phyloP scores from a whole-genome alignment of 129 eudicot species.

The Helichrysum umbraculigerum region DNA sequence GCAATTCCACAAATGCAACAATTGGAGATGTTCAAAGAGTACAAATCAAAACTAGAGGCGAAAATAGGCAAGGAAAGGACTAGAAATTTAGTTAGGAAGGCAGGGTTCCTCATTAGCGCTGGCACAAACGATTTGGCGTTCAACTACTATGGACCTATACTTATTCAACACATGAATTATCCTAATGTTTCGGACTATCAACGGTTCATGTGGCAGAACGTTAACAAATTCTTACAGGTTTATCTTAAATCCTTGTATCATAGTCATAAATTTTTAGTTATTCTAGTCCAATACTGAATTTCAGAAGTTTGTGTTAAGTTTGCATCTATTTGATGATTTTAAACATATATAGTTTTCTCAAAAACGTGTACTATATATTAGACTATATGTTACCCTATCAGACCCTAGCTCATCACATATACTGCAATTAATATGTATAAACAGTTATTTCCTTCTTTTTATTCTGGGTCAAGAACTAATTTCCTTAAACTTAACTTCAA shows the following conservation, averaged over 20 bases:
- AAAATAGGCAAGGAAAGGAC: background rate
- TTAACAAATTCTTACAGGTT: constrained; percentile 3
- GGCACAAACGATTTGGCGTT: background rate
- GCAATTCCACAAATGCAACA: background rate
- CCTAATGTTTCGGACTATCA: background rate
- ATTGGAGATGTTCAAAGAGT: constrained; percentile 4
- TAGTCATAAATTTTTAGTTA: background rate
- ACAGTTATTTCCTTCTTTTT: too few relatives aligned
- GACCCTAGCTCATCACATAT: too few relatives aligned
- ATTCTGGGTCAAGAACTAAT: background rate
- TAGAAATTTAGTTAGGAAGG: background rate
- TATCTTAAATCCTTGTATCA: background rate
- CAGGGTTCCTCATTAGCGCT: background rate
- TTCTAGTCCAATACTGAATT: too few relatives aligned
- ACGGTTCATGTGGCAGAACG: background rate
- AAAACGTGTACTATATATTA: too few relatives aligned
- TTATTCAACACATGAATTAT: background rate
- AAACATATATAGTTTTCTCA: too few relatives aligned
- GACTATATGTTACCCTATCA: too few relatives aligned
- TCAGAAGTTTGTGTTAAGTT: too few relatives aligned
- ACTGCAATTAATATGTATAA: too few relatives aligned
- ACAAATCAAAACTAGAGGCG: background rate
- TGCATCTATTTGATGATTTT: too few relatives aligned
- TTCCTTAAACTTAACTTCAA: background rate
- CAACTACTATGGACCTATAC: constrained; percentile 7